Base-by-base conservation (phyloP, 2,329 filamentous ascomycete species). In the Xylaria polymorpha region DNA sequence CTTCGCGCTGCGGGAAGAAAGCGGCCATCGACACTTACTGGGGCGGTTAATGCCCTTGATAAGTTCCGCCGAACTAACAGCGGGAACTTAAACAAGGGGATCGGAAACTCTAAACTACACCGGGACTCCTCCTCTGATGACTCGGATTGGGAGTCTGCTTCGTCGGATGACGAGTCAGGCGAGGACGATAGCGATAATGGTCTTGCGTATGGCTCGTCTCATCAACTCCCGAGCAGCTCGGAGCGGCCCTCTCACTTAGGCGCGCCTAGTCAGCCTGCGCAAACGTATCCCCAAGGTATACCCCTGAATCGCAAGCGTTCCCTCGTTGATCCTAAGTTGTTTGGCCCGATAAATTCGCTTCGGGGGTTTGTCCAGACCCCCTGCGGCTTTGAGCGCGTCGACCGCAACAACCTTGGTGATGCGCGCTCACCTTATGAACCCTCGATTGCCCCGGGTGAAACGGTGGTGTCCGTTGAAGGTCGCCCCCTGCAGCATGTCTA, bases 261-360 rank as follows among this genome's bases (percentile, higher is more conserved):
- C n/a, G 44, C 63, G 41, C 66, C 67, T 57, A 55, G 50, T 56
- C 69, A 37, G 55, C 57, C 70, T 22, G 43, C 61, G 41, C 71
- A 76, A 35, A 74, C 77, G 1, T 72, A 77, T 15, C 50, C 51
- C 8, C 48, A 69, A 48, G 64, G 71, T 25, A 72, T 71, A 14
- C 69, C 73, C 41, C 70, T 75, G 74, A 77, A 76, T 76, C 72
- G 77, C 74, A 79, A 76, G 74, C 67, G 74, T 69, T 86, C 85
- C 22, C 78, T 87, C 32, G 87, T 89, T 56, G 87, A 89, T 71
- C 88, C 87, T 14, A 80, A 82, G 68, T 80, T 88, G 46, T 90
- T 90, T 75, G 88, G 87, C 4, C 88, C 87, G 15, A 80, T 85
- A 63, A 91, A 90, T 76, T 90, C 87, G n/a, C 83, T 90, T 37